Conservation (phyloP, 495 filamentous ascomycete genomes). For the Penicillium salamii region DNA sequence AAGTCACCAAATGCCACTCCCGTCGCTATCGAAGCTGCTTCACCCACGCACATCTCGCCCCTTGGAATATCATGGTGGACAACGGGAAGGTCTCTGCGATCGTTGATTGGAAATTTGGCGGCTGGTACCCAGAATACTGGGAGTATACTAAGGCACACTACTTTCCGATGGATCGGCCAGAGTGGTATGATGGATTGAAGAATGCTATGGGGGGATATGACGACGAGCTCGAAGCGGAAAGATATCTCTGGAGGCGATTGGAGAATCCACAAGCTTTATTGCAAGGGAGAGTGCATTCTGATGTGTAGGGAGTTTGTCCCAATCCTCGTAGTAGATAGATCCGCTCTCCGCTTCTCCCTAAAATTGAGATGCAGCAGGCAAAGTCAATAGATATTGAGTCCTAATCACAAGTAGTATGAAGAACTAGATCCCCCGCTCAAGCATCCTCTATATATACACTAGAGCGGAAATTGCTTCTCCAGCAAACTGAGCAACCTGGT, state of each 20-base stretch:
- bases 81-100: slow-evolving; percentile 33
- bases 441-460: too few species aligned
- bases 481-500: too few species aligned
- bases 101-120: slow-evolving; percentile 49
- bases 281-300: too few species aligned
- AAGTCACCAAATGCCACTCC: slow-evolving; percentile 8
- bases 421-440: too few species aligned
- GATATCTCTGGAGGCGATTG: background rate
- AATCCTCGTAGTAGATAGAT: too few species aligned
- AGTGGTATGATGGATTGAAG: slow-evolving; percentile 11
- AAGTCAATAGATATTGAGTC: too few species aligned
- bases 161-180: slow-evolving; percentile 4
- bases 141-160: slow-evolving; percentile 39
- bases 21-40: slow-evolving; percentile 14
- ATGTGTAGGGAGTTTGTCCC: too few species aligned
- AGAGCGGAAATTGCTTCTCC: too few species aligned
- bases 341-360: too few species aligned
- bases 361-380: too few species aligned
- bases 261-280: slow-evolving; percentile 5
- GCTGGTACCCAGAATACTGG: slow-evolving; percentile 52
- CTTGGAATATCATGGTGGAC: slow-evolving; percentile 32
- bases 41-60: slow-evolving; percentile 29
- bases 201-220: slow-evolving; percentile 8
- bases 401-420: too few species aligned
- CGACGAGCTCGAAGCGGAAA: background rate